Percentiles rank a stretch among this genome's conserved stretches.
Evolutionary conservation across 352 stramenopile species (phyloP).

Genomic region (Phytophthora meadii): DNA sequence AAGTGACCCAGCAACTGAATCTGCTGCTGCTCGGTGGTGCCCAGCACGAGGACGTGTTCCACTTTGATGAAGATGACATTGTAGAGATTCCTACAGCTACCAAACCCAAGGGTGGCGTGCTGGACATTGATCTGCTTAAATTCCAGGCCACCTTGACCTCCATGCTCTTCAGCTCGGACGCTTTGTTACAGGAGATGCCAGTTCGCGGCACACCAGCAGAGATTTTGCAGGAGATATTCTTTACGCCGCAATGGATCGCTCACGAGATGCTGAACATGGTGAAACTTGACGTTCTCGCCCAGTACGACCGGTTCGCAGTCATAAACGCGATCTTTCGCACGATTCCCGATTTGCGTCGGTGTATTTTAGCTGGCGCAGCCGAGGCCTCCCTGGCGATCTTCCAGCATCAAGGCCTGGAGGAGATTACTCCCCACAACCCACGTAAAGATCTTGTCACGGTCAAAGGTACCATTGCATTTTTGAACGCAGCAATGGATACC

Average conservation of each 20-base stretch:
- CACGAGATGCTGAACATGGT: conserved; percentile 53
- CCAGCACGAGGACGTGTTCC: conserved; percentile 67
- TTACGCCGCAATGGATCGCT: conserved; percentile 60
- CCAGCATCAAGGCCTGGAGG: conserved; percentile 55
- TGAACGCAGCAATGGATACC: conserved; percentile 51
- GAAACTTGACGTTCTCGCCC: conserved; percentile 60
- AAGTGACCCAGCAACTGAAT: conserved; percentile 86
- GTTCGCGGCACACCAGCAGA: conserved; percentile 30
- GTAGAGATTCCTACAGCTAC: conserved; percentile 16
- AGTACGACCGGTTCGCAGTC: conserved; percentile 73
- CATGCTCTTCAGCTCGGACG: conserved; percentile 50
- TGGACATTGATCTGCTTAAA: conserved; percentile 69
- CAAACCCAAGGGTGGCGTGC: conserved; percentile 25
- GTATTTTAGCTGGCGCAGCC: conserved; percentile 45
- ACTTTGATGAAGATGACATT: conserved; percentile 76
- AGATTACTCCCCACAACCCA: conserved; percentile 7
- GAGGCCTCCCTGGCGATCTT: conserved; percentile 69
- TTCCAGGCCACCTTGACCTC: conserved; percentile 62
- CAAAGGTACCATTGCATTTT: conserved; percentile 64
- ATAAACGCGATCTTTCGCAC: conserved; percentile 60
- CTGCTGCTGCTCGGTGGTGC: conserved; percentile 60
- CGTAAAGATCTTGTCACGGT: conserved; percentile 57
- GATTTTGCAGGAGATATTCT: conserved; percentile 49
- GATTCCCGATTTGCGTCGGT: conserved; percentile 39
- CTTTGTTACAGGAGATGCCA: conserved; percentile 31